Conservation (phyloP, 2,329 filamentous ascomycete genomes). For the Pseudomassariella vexata region DNA sequence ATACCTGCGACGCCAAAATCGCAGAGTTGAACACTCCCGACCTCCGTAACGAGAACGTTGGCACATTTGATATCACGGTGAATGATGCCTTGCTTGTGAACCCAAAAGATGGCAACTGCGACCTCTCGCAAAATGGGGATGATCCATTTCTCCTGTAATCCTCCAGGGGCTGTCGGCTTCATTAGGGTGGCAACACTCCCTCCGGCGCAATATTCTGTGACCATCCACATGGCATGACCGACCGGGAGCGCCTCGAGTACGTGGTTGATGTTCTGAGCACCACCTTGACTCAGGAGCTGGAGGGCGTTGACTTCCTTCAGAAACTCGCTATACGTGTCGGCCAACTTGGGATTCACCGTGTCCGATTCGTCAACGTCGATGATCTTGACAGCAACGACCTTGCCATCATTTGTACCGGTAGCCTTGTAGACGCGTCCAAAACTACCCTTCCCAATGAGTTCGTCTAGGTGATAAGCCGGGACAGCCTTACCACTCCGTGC, state of each 20-base stretch:
- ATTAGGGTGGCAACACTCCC: slow-evolving; percentile 73
- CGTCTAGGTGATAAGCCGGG: slow-evolving; percentile 62
- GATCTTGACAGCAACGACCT: slow-evolving; percentile 72
- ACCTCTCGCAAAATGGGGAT: slow-evolving; percentile 63
- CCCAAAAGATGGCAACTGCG: slow-evolving; percentile 60
- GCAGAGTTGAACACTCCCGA: slow-evolving; percentile 72
- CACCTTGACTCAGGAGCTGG: slow-evolving; percentile 66
- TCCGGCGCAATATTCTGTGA: slow-evolving; percentile 80
- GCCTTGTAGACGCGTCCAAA: slow-evolving; percentile 72
- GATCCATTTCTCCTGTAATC: slow-evolving; percentile 66
- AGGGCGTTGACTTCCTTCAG: slow-evolving; percentile 65
- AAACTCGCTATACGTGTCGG: slow-evolving; percentile 64
- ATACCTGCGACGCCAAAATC: slow-evolving; percentile 81
- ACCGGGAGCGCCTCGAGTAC: slow-evolving; percentile 75
- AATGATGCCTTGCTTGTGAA: slow-evolving; percentile 63
- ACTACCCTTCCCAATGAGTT: slow-evolving; percentile 70
- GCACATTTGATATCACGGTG: slow-evolving; percentile 70
- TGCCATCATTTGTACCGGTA: slow-evolving; percentile 34
- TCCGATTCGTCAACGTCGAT: slow-evolving; percentile 79
- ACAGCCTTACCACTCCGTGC: slow-evolving; percentile 52
- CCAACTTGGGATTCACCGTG: slow-evolving; percentile 56
- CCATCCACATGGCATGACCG: slow-evolving; percentile 78
- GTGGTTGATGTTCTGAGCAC: slow-evolving; percentile 73
- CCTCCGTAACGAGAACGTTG: slow-evolving; percentile 74
- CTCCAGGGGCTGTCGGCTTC: slow-evolving; percentile 60